Base-by-base conservation (phyloP, 768 basidiomycete genomes). In the Kwoniella newhampshirensis region DNA sequence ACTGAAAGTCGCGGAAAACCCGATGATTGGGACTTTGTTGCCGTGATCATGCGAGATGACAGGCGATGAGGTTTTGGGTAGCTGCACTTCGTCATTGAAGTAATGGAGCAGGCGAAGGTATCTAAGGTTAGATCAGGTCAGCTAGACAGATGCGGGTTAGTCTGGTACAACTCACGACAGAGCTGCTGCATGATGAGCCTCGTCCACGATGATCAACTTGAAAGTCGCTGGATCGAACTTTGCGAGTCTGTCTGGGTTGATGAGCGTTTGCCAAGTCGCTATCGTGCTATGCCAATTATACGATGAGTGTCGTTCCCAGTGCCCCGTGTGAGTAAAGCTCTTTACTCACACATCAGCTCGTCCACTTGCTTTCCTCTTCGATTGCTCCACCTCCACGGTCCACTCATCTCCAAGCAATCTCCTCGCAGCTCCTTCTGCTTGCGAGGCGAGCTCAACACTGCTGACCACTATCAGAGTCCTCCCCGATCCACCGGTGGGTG, bases 141-240 rank as follows among this genome's bases (percentile, higher is more conserved):
- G 3, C 51, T 35, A 28, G 17, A 41, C 43, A 27, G 21, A 3
- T 20, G 17, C 18, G 45, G 11, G 27, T 8, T 32, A 32, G n/a
- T n/a, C 6, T 26, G 2, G 13, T 35, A 13, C n/a, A 32, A 79
- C 85, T 52, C 78, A 93, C 85, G 92, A 91, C 27, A 87, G 86
- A 8, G 93, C 89, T 36, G 89, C 92, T 26, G 93, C 88, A 75
- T 98, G 94, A 73, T 97, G 94, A 0, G 93, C 93, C 77, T 96
- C 92, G 68, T 96, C 92, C 2, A 96, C 80, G 42, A 94, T 85
- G 57, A 96, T 80, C 15, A 86, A 87, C 67, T 87, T 90, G 60
- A 89, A 76, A 43, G 60, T 68, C 9, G 75, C 68, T 2, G 87
- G 86, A 67, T 86, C 80, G 71, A 93, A 94, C 72, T 93, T 94